phyloP scores from a whole-genome alignment of 805 yeast species.

The Yarrowia keelungensis region DNA sequence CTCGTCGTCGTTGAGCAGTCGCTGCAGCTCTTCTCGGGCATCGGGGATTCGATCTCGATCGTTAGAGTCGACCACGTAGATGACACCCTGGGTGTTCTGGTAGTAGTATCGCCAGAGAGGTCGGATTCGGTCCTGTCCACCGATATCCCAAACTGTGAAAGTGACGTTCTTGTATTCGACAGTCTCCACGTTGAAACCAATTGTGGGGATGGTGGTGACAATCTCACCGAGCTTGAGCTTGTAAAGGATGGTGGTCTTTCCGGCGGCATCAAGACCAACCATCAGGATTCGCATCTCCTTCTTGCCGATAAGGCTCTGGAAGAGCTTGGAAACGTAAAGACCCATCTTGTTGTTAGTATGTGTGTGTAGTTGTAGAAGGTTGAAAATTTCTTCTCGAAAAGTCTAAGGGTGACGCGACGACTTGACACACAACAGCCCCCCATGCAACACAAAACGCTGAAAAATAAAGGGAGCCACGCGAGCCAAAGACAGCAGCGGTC shows the following conservation, averaged over 20 bases:
- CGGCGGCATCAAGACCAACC: constrained; percentile 99
- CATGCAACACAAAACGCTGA: not conserved
- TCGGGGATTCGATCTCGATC: constrained; percentile 98
- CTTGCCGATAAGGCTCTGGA: constrained; percentile 94
- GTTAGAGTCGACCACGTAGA: constrained; percentile 96
- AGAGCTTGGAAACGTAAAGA: constrained; percentile 90
- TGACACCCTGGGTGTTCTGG: constrained; percentile 98
- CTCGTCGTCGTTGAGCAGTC: constrained; percentile 98
- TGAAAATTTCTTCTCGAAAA: constrained; percentile 34
- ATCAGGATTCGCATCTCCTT: constrained; percentile 97
- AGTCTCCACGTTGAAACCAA: constrained; percentile 97
- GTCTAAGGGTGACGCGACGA: constrained; percentile 38
- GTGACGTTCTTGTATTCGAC: constrained; percentile 97
- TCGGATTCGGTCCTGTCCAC: constrained; percentile 99
- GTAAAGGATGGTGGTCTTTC: constrained; percentile 95
- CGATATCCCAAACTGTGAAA: constrained; percentile 98
- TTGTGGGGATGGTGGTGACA: constrained; percentile 95
- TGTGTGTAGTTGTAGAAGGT: constrained; percentile 26
- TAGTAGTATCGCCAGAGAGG: constrained; percentile 99
- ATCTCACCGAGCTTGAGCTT: constrained; percentile 95
- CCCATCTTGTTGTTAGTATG: constrained; percentile 67
- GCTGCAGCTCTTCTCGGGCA: constrained; percentile 97
- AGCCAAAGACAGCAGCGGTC: not conserved
- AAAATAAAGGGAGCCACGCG: constrained; percentile 31
- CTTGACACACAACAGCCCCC: constrained; percentile 1